A percentile compares a stretch with the other conserved stretches of the same genome.
These are phyloP conservation scores for Aquilaria malaccensis DNA, from an alignment of 345 rosid genomes.

Conservation along the genomic window DNA sequence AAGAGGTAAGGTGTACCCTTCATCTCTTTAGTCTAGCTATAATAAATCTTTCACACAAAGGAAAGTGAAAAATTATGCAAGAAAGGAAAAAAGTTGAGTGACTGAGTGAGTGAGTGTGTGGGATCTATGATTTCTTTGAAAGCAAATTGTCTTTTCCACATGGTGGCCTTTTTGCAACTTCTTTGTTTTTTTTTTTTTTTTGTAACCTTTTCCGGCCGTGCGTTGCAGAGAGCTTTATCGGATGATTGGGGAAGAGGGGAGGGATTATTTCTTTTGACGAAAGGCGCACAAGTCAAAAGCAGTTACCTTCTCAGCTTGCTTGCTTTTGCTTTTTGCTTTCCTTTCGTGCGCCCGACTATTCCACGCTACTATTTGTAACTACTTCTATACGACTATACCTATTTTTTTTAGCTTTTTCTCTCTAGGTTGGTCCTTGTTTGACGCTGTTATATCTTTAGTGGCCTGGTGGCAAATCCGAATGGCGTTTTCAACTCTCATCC, in stretches of 20 bases:
- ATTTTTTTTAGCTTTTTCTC: neutral
- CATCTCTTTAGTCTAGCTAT: too few relatives aligned
- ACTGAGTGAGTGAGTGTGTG: neutral
- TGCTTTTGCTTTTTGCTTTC: slow-evolving; percentile 9
- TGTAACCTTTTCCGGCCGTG: neutral
- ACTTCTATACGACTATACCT: neutral
- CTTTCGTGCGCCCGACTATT: slow-evolving; percentile 7
- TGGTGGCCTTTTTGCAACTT: slow-evolving; percentile 10
- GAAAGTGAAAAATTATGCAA: neutral
- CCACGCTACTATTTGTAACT: slow-evolving; percentile 10
- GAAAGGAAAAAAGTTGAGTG: slow-evolving; percentile 4
- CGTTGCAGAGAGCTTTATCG: neutral
- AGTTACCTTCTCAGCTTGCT: neutral
- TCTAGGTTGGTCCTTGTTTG: neutral
- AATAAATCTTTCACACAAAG: slow-evolving; percentile 11
- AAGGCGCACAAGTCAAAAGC: slow-evolving; percentile 17
- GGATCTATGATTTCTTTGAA: slow-evolving; percentile 2
- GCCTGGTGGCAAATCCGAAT: too few relatives aligned
- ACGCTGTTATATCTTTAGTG: neutral
- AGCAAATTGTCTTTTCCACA: slow-evolving; percentile 15
- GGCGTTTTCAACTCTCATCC: too few relatives aligned
- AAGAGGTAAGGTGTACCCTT: too few relatives aligned
- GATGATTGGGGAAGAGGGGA: neutral
- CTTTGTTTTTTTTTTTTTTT: slow-evolving; percentile 1
- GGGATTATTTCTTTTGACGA: too few relatives aligned